A percentile compares a stretch with the other conserved stretches of the same genome.
phyloP scores from a whole-genome alignment of 1,139 yeast genomes.

The Yamadazyma songkhlaensis region DNA sequence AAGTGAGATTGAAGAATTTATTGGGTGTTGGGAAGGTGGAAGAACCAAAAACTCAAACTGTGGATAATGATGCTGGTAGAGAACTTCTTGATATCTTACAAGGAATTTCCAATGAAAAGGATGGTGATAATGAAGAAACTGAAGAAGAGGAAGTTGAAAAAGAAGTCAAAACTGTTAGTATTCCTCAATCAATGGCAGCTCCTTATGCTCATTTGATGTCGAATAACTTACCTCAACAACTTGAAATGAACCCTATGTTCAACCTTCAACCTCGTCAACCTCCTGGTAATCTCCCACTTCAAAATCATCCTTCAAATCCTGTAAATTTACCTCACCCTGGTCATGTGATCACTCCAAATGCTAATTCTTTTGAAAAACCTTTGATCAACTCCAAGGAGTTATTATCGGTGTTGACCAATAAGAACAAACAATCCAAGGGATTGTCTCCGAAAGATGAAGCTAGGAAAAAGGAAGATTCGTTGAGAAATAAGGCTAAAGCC shows the following conservation, averaged over 20 bases:
- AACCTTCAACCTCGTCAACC: not conserved
- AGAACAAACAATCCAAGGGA: conserved; percentile 15
- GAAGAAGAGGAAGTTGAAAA: conserved; percentile 4
- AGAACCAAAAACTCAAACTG: conserved; percentile 13
- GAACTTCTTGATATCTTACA: conserved; percentile 66
- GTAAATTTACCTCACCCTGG: conserved; percentile 15
- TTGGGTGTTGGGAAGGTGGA: conserved; percentile 45
- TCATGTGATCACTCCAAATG: conserved; percentile 17
- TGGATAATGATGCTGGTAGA: conserved; percentile 66
- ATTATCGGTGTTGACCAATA: conserved; percentile 46
- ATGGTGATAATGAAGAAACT: conserved; percentile 2
- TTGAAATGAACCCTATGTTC: conserved; percentile 9
- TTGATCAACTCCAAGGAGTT: conserved; percentile 49
- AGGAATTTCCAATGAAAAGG: conserved; percentile 24
- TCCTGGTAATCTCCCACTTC: conserved; percentile 1
- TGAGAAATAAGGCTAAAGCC: conserved; percentile 35
- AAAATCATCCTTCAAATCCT: not conserved
- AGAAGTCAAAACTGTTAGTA: conserved; percentile 7
- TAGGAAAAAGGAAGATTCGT: conserved; percentile 17
- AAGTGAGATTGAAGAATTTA: conserved; percentile 58
- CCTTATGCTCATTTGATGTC: conserved; percentile 17
- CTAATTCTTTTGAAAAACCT: conserved; percentile 44
- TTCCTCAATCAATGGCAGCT: conserved; percentile 18
- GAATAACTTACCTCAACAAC: conserved; percentile 24
- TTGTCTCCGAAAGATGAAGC: conserved; percentile 9